Conservation (phyloP, 2,329 filamentous ascomycete genomes). For the Penicillium sp. region DNA sequence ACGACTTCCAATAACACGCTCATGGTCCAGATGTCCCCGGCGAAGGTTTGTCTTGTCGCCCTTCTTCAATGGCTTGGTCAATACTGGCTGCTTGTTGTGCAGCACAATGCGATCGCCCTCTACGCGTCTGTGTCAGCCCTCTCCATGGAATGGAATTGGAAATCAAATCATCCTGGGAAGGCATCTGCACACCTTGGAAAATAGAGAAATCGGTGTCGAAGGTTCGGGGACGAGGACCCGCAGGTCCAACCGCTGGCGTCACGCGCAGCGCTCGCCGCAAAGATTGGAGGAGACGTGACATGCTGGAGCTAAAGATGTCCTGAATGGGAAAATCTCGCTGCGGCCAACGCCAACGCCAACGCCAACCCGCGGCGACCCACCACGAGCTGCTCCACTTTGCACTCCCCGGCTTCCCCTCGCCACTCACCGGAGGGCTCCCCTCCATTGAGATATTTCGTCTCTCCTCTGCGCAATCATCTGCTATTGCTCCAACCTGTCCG, state of each 20-base stretch:
- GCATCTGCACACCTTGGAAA: conserved; percentile 40
- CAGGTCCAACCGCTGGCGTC: conserved; percentile 19
- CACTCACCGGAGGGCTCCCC: conserved; percentile 16
- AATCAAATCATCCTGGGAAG: not conserved
- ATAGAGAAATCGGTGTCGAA: conserved; percentile 44
- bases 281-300: conserved; percentile 41
- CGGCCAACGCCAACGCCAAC: too few species aligned
- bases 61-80: conserved; percentile 48
- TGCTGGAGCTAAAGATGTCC: conserved; percentile 21
- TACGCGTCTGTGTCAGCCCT: conserved; percentile 25
- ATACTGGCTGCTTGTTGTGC: conserved; percentile 41
- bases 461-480: not conserved
- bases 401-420: conserved; percentile 17
- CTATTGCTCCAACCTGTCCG: not conserved
- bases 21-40: conserved; percentile 46
- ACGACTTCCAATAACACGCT: conserved; percentile 67
- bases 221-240: conserved; percentile 30
- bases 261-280: conserved; percentile 36
- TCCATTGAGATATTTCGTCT: conserved; percentile 5
- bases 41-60: conserved; percentile 41
- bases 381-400: not conserved
- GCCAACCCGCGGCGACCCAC: conserved; percentile 5
- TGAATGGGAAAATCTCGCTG: conserved; percentile 19
- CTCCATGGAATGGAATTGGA: not conserved
- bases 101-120: conserved; percentile 51